A percentile compares a stretch with the other conserved stretches of the same genome.
Evolutionary conservation across 345 rosid genomes (phyloP).

Genomic region (Trapa bicornis): DNA sequence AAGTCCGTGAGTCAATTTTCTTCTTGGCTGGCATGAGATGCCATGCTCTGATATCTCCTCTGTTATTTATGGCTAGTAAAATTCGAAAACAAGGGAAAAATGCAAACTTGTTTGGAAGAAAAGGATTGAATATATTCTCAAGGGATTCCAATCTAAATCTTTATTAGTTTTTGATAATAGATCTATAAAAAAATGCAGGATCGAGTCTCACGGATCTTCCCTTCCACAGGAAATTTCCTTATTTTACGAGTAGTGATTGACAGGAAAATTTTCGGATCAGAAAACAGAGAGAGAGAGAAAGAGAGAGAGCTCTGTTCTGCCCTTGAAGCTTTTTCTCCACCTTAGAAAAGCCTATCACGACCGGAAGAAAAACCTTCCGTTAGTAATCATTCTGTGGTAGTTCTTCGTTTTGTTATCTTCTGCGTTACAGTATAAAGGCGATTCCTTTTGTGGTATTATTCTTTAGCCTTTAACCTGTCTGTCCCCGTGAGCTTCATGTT

Average conservation of each 20-base stretch:
- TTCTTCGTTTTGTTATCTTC: slow-evolving; percentile 2
- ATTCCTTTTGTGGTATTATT: not conserved
- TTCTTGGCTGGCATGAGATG: not conserved
- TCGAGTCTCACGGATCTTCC: not conserved
- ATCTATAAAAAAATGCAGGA: not conserved
- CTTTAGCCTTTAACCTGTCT: not conserved
- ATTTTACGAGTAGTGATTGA: not conserved
- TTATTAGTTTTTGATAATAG: not conserved
- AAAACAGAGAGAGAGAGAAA: not conserved
- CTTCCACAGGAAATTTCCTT: not conserved
- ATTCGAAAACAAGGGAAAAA: not conserved
- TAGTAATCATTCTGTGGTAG: not conserved
- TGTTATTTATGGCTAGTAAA: not conserved
- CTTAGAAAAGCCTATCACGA: not conserved
- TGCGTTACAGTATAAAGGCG: not conserved
- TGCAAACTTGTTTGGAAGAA: not conserved
- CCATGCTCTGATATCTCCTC: not conserved
- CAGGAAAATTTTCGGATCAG: not conserved
- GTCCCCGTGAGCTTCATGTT: not conserved
- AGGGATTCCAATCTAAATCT: too few relatives aligned
- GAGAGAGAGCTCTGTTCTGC: not conserved
- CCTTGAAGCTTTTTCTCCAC: too few relatives aligned
- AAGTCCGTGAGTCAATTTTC: not conserved
- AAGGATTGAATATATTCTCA: too few relatives aligned
- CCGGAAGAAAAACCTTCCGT: not conserved